These are phyloP conservation scores for Zymoseptoria brevis DNA, from an alignment of 2,329 filamentous ascomycete species.

Conservation along the genomic window DNA sequence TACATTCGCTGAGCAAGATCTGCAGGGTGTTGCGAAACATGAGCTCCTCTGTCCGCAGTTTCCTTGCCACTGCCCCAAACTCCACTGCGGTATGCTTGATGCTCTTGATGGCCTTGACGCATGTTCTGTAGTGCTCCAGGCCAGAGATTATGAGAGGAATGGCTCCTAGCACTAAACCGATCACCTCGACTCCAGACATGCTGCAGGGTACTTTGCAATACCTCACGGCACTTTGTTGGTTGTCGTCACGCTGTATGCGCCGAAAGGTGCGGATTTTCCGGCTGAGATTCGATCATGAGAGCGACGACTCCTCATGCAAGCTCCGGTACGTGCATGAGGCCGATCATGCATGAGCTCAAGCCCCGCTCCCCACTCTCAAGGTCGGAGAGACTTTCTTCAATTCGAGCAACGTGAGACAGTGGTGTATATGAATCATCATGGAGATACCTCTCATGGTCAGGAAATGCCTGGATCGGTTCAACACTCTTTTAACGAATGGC, in stretches of 20 bases:
- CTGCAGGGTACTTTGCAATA: background rate
- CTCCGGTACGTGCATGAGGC: background rate
- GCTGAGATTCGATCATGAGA: too few relatives aligned
- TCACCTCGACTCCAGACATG: conserved; percentile 29
- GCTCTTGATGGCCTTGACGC: conserved; percentile 24
- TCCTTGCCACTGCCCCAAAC: conserved; percentile 18
- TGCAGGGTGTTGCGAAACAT: conserved; percentile 27
- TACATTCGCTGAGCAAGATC: conserved; percentile 19
- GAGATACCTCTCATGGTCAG: background rate
- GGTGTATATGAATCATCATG: background rate
- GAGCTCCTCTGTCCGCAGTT: conserved; percentile 19
- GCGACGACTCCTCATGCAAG: too few relatives aligned
- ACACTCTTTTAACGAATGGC: background rate
- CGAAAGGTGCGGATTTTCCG: too few relatives aligned
- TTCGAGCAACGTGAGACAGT: too few relatives aligned
- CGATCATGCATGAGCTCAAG: background rate
- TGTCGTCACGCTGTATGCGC: too few relatives aligned
- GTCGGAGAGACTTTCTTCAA: too few relatives aligned
- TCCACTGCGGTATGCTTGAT: conserved; percentile 21
- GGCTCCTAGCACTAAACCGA: conserved; percentile 24
- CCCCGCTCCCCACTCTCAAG: background rate
- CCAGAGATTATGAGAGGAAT: conserved; percentile 27
- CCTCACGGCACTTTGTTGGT: too few relatives aligned
- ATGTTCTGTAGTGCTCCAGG: conserved; percentile 28
- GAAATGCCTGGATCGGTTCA: background rate